Conservation (phyloP, 1,284 basidiomycete species). For the Ustilago esculenta region DNA sequence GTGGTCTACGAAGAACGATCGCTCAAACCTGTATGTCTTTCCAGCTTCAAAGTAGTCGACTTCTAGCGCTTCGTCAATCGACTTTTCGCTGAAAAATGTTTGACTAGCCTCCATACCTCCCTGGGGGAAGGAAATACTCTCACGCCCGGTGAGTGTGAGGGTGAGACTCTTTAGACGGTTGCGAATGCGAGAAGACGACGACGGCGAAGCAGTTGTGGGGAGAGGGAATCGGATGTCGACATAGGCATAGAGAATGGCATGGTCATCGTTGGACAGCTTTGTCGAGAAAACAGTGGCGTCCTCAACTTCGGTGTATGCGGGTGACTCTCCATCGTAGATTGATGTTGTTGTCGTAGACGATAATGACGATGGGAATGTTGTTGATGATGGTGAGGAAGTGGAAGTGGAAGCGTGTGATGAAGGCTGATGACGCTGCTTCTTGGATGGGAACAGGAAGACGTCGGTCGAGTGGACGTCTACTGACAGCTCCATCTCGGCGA, state of each 20-base stretch:
- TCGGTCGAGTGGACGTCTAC: constrained; percentile 34
- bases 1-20: constrained; percentile 32
- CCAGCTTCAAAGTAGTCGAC: constrained; percentile 25
- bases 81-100: constrained; percentile 17
- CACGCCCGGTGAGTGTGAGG: constrained; percentile 15
- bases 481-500: constrained; percentile 27
- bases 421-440: constrained; percentile 13
- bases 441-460: constrained; percentile 36
- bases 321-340: constrained; percentile 7
- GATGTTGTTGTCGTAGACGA: constrained; percentile 1
- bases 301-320: constrained; percentile 24
- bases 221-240: constrained; percentile 17
- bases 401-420: too few species aligned
- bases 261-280: constrained; percentile 22
- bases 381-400: background rate
- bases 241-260: constrained; percentile 31
- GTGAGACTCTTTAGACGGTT: constrained; percentile 33
- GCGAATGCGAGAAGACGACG: constrained; percentile 9
- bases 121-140: constrained; percentile 30
- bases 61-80: constrained; percentile 19
- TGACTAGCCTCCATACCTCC: constrained; percentile 19
- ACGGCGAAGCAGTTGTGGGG: constrained; percentile 2
- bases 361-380: background rate
- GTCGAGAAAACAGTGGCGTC: constrained; percentile 5
- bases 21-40: constrained; percentile 25